A percentile compares a stretch with the other conserved stretches of the same genome.
Evolutionary conservation across 306 rosid species (phyloP).

Genomic region (Begonia loranthoides): DNA sequence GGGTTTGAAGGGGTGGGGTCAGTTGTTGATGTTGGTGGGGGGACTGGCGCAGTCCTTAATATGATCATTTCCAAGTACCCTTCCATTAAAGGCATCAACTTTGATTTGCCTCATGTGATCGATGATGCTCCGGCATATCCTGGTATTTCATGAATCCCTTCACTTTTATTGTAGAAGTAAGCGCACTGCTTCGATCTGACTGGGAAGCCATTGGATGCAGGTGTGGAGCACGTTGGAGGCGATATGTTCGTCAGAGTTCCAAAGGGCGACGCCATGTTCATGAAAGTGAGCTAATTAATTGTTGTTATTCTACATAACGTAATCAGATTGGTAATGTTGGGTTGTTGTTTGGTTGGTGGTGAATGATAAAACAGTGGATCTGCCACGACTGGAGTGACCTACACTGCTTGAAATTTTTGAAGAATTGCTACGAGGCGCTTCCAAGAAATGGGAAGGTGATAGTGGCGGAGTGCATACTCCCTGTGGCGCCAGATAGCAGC

Average conservation of each 20-base stretch:
- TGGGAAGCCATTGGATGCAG: slow-evolving; percentile 19
- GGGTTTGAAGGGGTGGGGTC: slow-evolving; percentile 75
- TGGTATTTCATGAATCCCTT: slow-evolving; percentile 14
- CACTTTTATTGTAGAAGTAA: neutral
- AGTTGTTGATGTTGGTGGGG: slow-evolving; percentile 87
- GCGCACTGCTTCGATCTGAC: neutral
- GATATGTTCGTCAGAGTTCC: slow-evolving; percentile 88
- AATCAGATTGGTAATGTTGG: slow-evolving; percentile 7
- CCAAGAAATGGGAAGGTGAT: slow-evolving; percentile 78
- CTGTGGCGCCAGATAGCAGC: slow-evolving; percentile 66
- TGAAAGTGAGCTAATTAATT: slow-evolving; percentile 42
- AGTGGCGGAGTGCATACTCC: slow-evolving; percentile 86
- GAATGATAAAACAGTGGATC: slow-evolving; percentile 49
- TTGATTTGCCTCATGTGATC: slow-evolving; percentile 83
- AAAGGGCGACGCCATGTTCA: slow-evolving; percentile 77
- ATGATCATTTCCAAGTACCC: slow-evolving; percentile 78
- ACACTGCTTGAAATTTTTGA: slow-evolving; percentile 68
- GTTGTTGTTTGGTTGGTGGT: neutral
- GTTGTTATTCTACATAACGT: neutral
- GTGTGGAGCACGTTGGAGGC: slow-evolving; percentile 90
- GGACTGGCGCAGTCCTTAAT: slow-evolving; percentile 60
- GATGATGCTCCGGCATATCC: slow-evolving; percentile 64
- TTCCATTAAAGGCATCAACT: slow-evolving; percentile 63
- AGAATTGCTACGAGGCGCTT: slow-evolving; percentile 66
- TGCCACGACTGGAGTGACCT: slow-evolving; percentile 95